phyloP scores from a whole-genome alignment of 345 rosid genomes.

The Syzygium grande region DNA sequence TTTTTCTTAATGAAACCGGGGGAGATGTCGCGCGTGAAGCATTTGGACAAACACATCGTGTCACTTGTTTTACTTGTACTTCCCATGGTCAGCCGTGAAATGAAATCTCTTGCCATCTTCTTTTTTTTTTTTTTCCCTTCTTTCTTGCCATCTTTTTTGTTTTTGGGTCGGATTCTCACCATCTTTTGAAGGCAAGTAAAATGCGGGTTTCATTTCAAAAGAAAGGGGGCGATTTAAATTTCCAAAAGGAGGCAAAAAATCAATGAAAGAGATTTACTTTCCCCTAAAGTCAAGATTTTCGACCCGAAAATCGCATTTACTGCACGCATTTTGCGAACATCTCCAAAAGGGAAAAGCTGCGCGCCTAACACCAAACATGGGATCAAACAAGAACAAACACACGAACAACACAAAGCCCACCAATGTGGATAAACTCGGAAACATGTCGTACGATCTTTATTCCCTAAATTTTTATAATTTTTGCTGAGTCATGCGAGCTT shows the following conservation, averaged over 20 bases:
- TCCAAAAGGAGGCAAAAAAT: neutral
- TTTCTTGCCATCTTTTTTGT: neutral
- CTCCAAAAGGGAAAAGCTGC: neutral
- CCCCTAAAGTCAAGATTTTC: neutral
- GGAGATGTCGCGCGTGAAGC: neutral
- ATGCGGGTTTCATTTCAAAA: neutral
- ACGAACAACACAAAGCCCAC: neutral
- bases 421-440: neutral
- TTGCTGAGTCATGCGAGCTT: neutral
- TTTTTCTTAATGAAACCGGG: neutral
- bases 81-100: neutral
- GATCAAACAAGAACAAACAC: neutral
- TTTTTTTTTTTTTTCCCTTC: neutral
- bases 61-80: neutral
- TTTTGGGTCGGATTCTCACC: neutral
- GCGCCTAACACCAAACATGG: neutral
- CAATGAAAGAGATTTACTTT: neutral
- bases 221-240: neutral
- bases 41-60: neutral
- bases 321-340: neutral
- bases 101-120: neutral
- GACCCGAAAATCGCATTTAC: neutral
- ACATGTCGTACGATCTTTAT: neutral
- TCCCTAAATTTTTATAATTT: neutral
- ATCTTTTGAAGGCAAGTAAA: neutral